Percentiles rank a stretch among this genome's conserved stretches.
phyloP scores from a whole-genome alignment of 495 filamentous ascomycete species.

The Hypoxylon fragiforme region DNA sequence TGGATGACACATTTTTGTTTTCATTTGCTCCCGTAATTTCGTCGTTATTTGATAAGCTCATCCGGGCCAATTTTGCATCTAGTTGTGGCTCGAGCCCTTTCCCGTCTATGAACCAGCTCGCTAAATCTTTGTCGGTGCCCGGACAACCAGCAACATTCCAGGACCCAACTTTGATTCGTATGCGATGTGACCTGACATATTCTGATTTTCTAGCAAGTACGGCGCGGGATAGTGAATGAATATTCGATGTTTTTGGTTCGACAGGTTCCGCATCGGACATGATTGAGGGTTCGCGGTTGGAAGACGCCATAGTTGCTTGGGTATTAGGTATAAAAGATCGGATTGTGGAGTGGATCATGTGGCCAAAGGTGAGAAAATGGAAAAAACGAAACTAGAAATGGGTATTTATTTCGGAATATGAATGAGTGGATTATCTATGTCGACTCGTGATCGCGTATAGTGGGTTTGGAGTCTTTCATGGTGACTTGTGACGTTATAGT shows the following conservation, averaged over 20 bases:
- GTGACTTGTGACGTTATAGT: conserved; percentile 29
- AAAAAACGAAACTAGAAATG: too few relatives aligned
- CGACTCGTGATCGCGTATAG: conserved; percentile 24
- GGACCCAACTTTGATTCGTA: conserved; percentile 83
- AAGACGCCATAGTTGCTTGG: conserved; percentile 31
- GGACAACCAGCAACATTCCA: conserved; percentile 92
- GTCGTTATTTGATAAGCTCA: conserved; percentile 46
- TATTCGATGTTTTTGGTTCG: conserved; percentile 42
- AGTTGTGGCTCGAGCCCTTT: conserved; percentile 57
- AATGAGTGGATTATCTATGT: conserved; percentile 12
- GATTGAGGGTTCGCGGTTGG: conserved; percentile 35
- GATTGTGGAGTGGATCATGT: neutral
- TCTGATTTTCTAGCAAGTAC: conserved; percentile 74
- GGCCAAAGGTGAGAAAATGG: too few relatives aligned
- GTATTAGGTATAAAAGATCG: neutral
- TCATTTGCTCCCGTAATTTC: conserved; percentile 17
- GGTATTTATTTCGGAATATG: too few relatives aligned
- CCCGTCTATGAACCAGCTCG: conserved; percentile 79
- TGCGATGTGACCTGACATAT: conserved; percentile 68
- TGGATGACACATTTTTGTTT: conserved; percentile 12
- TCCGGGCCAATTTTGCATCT: conserved; percentile 58
- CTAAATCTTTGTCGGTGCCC: conserved; percentile 83
- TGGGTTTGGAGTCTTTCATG: conserved; percentile 14
- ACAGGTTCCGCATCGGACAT: conserved; percentile 41
- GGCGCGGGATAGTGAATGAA: conserved; percentile 51